A percentile compares a stretch with the other conserved stretches of the same genome.
phyloP scores from a whole-genome alignment of 2,329 filamentous ascomycete species.

The Venturia aucupariae region DNA sequence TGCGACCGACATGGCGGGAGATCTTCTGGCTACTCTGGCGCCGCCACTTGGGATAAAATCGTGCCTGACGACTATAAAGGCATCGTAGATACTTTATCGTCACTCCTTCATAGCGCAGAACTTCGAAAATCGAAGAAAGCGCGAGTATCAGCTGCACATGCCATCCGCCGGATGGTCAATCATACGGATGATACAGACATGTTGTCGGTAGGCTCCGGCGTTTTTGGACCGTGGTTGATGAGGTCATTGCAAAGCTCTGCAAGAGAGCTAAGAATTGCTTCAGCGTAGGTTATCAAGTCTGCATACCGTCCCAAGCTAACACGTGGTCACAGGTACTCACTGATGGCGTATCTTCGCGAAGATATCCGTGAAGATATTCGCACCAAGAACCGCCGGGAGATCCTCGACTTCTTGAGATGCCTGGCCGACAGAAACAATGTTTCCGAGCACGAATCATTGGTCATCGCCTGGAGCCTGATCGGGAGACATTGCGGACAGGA shows the following conservation, averaged over 20 bases:
- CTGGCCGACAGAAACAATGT: conserved; percentile 61
- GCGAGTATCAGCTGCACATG: conserved; percentile 62
- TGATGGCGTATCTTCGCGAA: conserved; percentile 56
- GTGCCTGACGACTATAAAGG: background rate
- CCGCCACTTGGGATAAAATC: background rate
- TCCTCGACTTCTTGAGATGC: conserved; percentile 60
- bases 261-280: conserved; percentile 74
- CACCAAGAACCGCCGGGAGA: conserved; percentile 57
- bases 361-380: conserved; percentile 39
- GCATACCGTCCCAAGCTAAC: conserved; percentile 15
- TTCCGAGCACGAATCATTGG: conserved; percentile 69
- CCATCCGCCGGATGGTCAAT: conserved; percentile 57
- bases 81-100: background rate
- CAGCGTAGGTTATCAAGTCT: conserved; percentile 45
- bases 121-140: conserved; percentile 45
- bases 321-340: conserved; percentile 43
- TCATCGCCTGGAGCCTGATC: conserved; percentile 78
- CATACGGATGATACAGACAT: conserved; percentile 54
- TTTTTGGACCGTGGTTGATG: conserved; percentile 70
- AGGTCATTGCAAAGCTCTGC: conserved; percentile 73
- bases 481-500: conserved; percentile 65
- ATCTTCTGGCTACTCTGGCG: background rate
- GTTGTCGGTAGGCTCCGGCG: conserved; percentile 58
- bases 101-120: background rate
- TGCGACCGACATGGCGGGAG: background rate